phyloP scores from a whole-genome alignment of 2,329 filamentous ascomycete species.

The Taxawa tesnikishii region DNA sequence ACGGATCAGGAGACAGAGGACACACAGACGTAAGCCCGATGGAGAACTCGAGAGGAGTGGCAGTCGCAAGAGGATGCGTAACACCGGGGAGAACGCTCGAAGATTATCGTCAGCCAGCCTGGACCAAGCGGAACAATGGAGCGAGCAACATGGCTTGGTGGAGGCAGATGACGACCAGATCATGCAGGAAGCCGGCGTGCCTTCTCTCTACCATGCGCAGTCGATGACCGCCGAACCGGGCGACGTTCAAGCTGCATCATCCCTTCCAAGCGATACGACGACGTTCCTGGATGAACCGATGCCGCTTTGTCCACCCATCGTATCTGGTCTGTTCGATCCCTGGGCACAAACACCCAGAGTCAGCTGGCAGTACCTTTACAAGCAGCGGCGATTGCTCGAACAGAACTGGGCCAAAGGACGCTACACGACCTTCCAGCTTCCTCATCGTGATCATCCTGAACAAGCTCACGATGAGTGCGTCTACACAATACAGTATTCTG shows the following conservation, averaged over 20 bases:
- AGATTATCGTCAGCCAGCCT: not conserved
- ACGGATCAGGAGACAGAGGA: slow-evolving; percentile 12
- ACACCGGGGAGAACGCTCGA: slow-evolving; percentile 19
- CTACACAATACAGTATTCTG: slow-evolving; percentile 83
- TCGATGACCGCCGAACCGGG: not conserved
- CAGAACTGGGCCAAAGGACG: slow-evolving; percentile 81
- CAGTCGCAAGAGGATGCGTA: slow-evolving; percentile 39
- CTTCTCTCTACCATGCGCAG: not conserved
- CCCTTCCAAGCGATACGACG: not conserved
- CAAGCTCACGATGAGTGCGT: slow-evolving; percentile 89
- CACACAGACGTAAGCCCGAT: slow-evolving; percentile 33
- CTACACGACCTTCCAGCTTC: slow-evolving; percentile 78
- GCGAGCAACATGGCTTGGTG: slow-evolving; percentile 33
- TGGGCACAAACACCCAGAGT: slow-evolving; percentile 24
- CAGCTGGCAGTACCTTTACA: slow-evolving; percentile 91
- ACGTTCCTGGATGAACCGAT: not conserved
- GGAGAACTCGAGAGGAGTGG: slow-evolving; percentile 36
- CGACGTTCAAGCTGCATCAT: not conserved
- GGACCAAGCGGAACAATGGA: slow-evolving; percentile 20
- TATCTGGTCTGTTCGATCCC: not conserved
- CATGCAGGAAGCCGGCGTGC: slow-evolving; percentile 4
- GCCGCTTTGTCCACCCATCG: not conserved
- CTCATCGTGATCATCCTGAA: slow-evolving; percentile 64
- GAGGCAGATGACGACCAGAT: slow-evolving; percentile 27
- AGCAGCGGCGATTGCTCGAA: slow-evolving; percentile 72